A percentile compares a stretch with the other conserved stretches of the same genome.
These are phyloP conservation scores for Cladosporium sp. DNA, from an alignment of 2,329 filamentous ascomycete genomes.

Conservation along the genomic window DNA sequence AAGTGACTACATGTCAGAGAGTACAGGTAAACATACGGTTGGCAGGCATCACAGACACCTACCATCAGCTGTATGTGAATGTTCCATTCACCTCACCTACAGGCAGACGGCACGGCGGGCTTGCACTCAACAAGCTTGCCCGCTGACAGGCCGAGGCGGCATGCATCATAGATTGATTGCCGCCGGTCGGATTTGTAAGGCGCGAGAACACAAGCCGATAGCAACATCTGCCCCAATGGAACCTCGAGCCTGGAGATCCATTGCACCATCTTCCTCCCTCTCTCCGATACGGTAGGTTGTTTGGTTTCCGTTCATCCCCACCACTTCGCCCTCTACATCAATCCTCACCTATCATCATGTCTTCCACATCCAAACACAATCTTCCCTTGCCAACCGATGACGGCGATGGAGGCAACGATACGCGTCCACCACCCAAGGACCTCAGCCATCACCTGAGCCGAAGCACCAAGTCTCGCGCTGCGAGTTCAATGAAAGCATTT, in stretches of 20 bases:
- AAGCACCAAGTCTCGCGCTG: constrained; percentile 59
- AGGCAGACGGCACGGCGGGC: background rate
- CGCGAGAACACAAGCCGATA: background rate
- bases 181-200: constrained; percentile 10
- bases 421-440: constrained; percentile 57
- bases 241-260: background rate
- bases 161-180: constrained; percentile 11
- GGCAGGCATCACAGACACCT: no score
- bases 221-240: constrained; percentile 1
- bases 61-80: background rate
- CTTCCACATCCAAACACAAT: constrained; percentile 3
- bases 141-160: background rate
- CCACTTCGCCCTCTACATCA: background rate
- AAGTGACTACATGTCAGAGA: no score
- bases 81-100: background rate
- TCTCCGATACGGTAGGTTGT: background rate
- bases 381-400: constrained; percentile 8
- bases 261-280: background rate
- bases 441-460: constrained; percentile 75
- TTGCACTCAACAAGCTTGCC: no score
- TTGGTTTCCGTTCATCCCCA: background rate
- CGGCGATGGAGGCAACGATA: constrained; percentile 19
- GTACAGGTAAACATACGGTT: no score
- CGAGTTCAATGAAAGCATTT: constrained; percentile 71
- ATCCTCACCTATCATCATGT: background rate